phyloP scores from a whole-genome alignment of 2,329 filamentous ascomycete genomes.

The Fonsecaea nubica region DNA sequence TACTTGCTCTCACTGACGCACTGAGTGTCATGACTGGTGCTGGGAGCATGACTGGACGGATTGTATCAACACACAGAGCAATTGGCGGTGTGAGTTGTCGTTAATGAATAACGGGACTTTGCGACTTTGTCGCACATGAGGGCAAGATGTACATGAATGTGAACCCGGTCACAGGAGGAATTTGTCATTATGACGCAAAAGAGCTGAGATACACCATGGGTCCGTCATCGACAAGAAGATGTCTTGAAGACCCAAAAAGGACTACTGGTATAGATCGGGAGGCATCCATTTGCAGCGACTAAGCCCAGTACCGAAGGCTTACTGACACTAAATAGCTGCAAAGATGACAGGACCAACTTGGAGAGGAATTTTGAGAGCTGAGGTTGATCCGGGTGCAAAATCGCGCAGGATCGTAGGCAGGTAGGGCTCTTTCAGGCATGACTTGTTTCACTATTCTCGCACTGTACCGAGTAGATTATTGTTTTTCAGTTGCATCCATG shows the following conservation, averaged over 20 bases:
- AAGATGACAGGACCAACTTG: not conserved
- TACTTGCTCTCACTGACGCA: not conserved
- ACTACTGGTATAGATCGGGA: not conserved
- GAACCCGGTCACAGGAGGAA: constrained; percentile 11
- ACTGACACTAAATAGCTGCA: not conserved
- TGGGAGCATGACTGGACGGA: not conserved
- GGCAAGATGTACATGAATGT: constrained; percentile 22
- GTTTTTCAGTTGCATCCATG: not conserved
- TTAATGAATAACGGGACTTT: constrained; percentile 10
- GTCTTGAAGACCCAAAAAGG: not conserved
- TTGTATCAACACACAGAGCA: constrained; percentile 12
- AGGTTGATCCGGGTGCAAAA: not conserved
- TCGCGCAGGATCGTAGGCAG: not conserved
- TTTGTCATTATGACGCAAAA: constrained; percentile 22
- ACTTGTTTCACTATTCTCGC: not conserved
- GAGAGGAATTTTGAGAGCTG: not conserved
- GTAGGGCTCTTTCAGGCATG: not conserved
- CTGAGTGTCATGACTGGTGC: not conserved
- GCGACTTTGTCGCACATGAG: constrained; percentile 11
- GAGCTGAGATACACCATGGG: constrained; percentile 24
- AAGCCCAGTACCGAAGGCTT: not conserved
- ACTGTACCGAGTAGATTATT: not conserved
- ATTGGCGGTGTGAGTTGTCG: constrained; percentile 18
- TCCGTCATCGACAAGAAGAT: constrained; percentile 1
- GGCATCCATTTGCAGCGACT: not conserved